Percentiles rank a stretch among this genome's conserved stretches.
Conservation (phyloP, 345 rosid species). For the Lumnitzera racemosa region DNA sequence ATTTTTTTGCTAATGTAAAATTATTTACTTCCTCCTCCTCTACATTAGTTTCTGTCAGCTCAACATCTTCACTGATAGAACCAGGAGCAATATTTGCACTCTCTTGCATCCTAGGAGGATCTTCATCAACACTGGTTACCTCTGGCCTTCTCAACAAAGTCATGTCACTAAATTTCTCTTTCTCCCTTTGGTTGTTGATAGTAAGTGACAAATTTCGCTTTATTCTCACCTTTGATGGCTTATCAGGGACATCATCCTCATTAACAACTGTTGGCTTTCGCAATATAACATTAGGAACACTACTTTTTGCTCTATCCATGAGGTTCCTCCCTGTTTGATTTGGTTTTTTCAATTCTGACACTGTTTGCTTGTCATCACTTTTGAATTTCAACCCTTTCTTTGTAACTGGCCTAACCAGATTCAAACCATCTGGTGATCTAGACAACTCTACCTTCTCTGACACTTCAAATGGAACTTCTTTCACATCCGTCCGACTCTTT, state of each 20-base stretch:
- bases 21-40: slow-evolving; percentile 23
- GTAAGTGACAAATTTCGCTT: slow-evolving; percentile 59
- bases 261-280: slow-evolving; percentile 61
- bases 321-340: slow-evolving; percentile 26
- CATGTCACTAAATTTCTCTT: slow-evolving; percentile 77
- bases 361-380: slow-evolving; percentile 25
- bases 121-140: slow-evolving; percentile 13
- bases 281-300: slow-evolving; percentile 74
- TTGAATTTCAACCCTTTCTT: slow-evolving; percentile 58
- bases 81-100: slow-evolving; percentile 4
- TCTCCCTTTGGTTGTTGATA: slow-evolving; percentile 42
- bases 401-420: slow-evolving; percentile 67
- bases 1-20: slow-evolving; percentile 48
- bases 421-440: slow-evolving; percentile 39
- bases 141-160: slow-evolving; percentile 29
- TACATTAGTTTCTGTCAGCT: slow-evolving; percentile 14
- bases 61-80: slow-evolving; percentile 2
- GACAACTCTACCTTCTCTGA: slow-evolving; percentile 29
- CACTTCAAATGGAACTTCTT: slow-evolving; percentile 68
- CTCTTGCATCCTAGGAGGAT: slow-evolving; percentile 18
- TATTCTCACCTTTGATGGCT: slow-evolving; percentile 49
- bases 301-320: slow-evolving; percentile 30
- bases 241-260: slow-evolving; percentile 45
- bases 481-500: slow-evolving; percentile 59
- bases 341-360: slow-evolving; percentile 34